Conservation (phyloP, 2,329 filamentous ascomycete species). For the Aspergillus ruber region DNA sequence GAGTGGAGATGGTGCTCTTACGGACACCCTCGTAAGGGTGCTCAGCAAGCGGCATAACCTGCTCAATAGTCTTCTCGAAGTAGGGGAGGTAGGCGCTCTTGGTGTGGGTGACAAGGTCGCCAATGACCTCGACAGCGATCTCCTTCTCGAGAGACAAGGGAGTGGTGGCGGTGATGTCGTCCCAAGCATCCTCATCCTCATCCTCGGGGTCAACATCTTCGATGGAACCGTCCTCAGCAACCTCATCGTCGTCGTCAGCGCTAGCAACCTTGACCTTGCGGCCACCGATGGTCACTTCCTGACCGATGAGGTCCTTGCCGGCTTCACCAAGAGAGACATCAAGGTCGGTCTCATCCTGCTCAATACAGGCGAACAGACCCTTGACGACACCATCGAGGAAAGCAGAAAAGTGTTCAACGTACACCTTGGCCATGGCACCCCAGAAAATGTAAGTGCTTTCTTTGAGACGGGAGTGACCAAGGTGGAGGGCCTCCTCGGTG, state of each 20-base stretch:
- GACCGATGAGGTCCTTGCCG: constrained; percentile 65
- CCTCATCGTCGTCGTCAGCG: constrained; percentile 51
- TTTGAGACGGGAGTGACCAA: constrained; percentile 83
- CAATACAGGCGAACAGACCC: constrained; percentile 70
- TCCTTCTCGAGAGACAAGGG: constrained; percentile 94
- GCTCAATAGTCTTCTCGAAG: constrained; percentile 81
- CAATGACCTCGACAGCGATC: constrained; percentile 89
- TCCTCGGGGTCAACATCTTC: constrained; percentile 60
- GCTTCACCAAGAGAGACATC: constrained; percentile 70
- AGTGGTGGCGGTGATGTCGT: constrained; percentile 75
- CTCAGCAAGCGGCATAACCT: constrained; percentile 71
- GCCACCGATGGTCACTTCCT: constrained; percentile 70
- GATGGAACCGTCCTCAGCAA: constrained; percentile 51
- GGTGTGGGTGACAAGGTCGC: constrained; percentile 83
- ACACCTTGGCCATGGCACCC: constrained; percentile 90
- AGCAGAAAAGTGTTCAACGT: constrained; percentile 57
- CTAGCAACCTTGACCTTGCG: constrained; percentile 78
- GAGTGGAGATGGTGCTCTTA: constrained; percentile 81
- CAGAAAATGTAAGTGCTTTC: constrained; percentile 97
- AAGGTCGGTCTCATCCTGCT: constrained; percentile 79
- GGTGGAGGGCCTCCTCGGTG: constrained; percentile 80
- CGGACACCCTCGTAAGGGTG: constrained; percentile 90
- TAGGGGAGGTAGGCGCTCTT: constrained; percentile 75
- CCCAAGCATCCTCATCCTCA: constrained; percentile 76
- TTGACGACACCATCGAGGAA: constrained; percentile 44